phyloP scores from a whole-genome alignment of 2,329 filamentous ascomycete genomes.

The Phialophora verrucosa region DNA sequence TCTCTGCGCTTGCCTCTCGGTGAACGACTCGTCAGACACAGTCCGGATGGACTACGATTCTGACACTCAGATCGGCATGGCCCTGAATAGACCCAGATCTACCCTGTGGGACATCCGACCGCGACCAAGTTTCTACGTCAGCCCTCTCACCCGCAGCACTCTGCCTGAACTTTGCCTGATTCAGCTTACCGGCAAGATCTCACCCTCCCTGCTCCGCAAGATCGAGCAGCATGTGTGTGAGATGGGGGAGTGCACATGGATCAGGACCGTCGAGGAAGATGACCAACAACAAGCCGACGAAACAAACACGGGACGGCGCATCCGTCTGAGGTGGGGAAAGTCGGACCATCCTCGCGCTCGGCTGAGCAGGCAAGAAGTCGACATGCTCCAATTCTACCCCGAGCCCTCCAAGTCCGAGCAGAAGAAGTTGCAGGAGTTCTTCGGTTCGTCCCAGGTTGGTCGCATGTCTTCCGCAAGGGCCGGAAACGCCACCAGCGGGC shows the following conservation, averaged over 20 bases:
- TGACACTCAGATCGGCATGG: background rate
- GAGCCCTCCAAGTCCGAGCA: slow-evolving; percentile 1
- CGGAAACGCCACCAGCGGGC: background rate
- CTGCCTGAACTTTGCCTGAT: slow-evolving; percentile 13
- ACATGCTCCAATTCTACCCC: slow-evolving; percentile 16
- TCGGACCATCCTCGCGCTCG: background rate
- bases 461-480: background rate
- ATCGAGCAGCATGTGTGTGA: slow-evolving; percentile 11
- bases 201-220: background rate
- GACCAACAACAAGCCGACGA: background rate
- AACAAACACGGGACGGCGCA: background rate
- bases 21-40: background rate
- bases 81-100: background rate
- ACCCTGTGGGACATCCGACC: background rate
- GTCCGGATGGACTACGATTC: background rate
- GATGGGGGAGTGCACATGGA: slow-evolving; percentile 11
- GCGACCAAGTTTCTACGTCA: background rate
- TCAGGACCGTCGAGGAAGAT: background rate
- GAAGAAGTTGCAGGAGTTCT: slow-evolving; percentile 7
- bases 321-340: background rate
- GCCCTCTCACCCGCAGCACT: background rate
- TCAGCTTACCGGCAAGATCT: slow-evolving; percentile 11
- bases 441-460: background rate
- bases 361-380: background rate
- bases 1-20: background rate